Base-by-base conservation (phyloP, 176 grass and related monocot species). In the Ensete glaucum region DNA sequence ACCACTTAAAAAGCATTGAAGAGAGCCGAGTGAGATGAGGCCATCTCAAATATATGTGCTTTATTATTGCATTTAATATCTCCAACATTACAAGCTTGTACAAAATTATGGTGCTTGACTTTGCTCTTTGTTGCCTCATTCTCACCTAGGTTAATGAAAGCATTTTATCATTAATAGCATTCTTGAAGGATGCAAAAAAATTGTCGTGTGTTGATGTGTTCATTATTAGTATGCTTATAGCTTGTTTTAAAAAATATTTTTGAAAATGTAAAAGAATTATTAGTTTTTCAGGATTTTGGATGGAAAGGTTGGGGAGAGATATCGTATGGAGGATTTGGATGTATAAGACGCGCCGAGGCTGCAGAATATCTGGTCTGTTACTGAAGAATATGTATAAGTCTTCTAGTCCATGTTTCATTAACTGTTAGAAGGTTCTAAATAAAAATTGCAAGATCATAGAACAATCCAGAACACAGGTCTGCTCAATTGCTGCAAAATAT, bases 261-360 rank as follows among this genome's bases (percentile, higher is more conserved):
- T 11, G 0, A 6, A 15, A 70, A 70, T n/a, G 8, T 43, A 27
- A 71, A 51, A 50, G 8, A 11, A 22, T 71, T 50, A 70, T 70
- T 27, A 17, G 15, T 26, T 29, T 19, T 80, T 59, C 76, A 92
- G 94, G 85, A 85, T 74, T 83, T 72, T 82, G 93, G 93, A 85
- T 97, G 87, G 87, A 97, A 97, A 90, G 81, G 90, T 14, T 93
- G 90, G 93, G 93, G 93, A 83, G 90, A 97, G 78, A 89, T 97
- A 85, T 97, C 94, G 66, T 97, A 93, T 53, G 90, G 88, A 75
- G 94, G 90, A 6, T 84, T 76, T 77, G 80, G 53, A 64, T 97
- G 90, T 80, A 71, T 97, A 69, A 88, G 70, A 80, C 90, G 90
- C 54, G 85, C 94, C 80, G 85, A 97, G 71, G 83, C 84, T 82